Base-by-base conservation (phyloP, 352 stramenopile genomes). In the Globisporangium cederbergense region DNA sequence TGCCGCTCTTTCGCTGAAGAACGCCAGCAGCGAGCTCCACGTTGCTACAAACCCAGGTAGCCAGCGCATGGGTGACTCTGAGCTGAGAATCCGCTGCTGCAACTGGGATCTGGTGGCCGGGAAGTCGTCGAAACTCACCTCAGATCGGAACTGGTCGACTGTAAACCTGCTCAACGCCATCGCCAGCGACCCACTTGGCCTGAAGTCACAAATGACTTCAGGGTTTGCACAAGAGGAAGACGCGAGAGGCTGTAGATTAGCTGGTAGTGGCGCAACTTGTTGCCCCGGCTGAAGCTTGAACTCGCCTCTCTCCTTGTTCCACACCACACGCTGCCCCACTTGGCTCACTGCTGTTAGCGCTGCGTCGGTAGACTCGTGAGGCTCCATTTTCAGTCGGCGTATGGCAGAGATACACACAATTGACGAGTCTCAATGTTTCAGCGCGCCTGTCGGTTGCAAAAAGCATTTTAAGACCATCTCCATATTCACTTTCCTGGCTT, bases 281-380 rank as follows among this genome's bases (percentile, higher is more conserved):
- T 66, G 60, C 14, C 22, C 22, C 22, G 22, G 22, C 22, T 25
- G 22, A 25, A 66, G 51, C 7, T 66, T 51, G 22, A 66, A 60
- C 9, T 54, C 25, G 8, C 36, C 18, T 25, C 18, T 66, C 28
- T 13, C 25, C 28, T 47, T 66, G 60, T 52, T 66, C 60, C 60
- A 66, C 10, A 66, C 51, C 28, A 60, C 60, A 10, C 60, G 60
- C 51, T 60, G 60, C 3, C 50, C 60, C 11, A 25, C 9, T 8
- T 16, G 28, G 14, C 32, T 32, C 25, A 20, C 3, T 52, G 7
- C 2, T 42, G 1, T 4, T 14, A 5, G 9, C 20, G 34, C 43
- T 45, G 45, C 55, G 30, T 62, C 49, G 32, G 46, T 7, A 28
- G 13, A 20, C 18, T 28, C 30, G 20, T 16, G n/a, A 34, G 16